Evolutionary conservation across 176 grass and related monocot species (phyloP).

Genomic region (Poa annua): DNA sequence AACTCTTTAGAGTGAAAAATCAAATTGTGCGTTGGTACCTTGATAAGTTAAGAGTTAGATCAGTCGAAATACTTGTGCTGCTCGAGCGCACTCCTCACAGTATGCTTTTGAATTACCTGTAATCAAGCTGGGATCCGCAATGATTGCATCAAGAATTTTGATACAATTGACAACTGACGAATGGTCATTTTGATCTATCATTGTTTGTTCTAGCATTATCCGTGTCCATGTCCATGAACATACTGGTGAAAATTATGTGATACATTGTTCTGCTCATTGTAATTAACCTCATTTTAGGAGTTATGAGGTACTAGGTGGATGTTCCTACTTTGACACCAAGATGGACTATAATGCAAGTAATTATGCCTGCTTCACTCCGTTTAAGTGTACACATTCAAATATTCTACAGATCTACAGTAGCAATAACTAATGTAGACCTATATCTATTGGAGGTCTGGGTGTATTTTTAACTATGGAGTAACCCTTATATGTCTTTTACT

Average conservation of each 20-base stretch:
- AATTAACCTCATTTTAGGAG: neutral
- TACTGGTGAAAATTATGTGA: neutral
- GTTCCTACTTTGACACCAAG: neutral
- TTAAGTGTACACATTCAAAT: slow-evolving; percentile 10
- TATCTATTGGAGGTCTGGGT: neutral
- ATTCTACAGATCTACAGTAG: neutral
- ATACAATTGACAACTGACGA: neutral
- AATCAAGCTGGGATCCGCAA: too few relatives aligned
- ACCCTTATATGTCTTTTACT: neutral
- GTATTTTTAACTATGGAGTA: slow-evolving; percentile 3
- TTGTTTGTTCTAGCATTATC: slow-evolving; percentile 3
- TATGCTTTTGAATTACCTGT: too few relatives aligned
- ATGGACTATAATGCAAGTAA: neutral
- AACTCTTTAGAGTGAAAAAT: slow-evolving; percentile 7
- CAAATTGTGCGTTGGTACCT: slow-evolving; percentile 20
- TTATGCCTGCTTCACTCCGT: neutral
- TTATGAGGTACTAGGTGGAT: neutral
- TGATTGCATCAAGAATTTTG: neutral
- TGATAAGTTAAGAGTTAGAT: slow-evolving; percentile 13
- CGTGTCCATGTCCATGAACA: neutral
- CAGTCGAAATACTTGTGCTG: neutral
- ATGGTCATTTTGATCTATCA: neutral
- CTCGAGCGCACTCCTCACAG: neutral
- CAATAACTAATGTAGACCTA: neutral
- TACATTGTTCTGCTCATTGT: neutral